Conservation (phyloP, 78 protist genomes). For the Cyanophora paradoxa region DNA sequence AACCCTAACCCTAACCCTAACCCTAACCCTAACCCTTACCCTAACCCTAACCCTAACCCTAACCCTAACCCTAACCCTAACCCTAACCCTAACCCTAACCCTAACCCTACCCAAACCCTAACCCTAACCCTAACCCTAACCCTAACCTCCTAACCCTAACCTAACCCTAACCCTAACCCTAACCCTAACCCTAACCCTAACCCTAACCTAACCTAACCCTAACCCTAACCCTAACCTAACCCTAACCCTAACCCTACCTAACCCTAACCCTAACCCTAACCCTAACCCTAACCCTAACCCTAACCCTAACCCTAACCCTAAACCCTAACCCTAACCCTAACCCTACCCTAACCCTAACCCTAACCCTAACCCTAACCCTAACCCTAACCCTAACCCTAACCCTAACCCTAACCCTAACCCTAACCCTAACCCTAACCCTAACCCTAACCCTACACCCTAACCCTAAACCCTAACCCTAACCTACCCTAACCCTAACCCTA, state of each 20-base stretch:
- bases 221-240: neutral
- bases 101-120: neutral
- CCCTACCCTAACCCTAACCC: no score
- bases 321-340: neutral
- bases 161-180: neutral
- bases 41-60: slow-evolving; percentile 7
- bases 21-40: neutral
- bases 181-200: neutral
- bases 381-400: neutral
- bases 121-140: slow-evolving; percentile 1
- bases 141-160: no score
- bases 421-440: slow-evolving; percentile 10
- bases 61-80: slow-evolving; percentile 10
- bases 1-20: neutral
- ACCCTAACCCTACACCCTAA: neutral
- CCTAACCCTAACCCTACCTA: neutral
- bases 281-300: neutral
- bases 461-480: neutral
- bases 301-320: neutral
- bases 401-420: slow-evolving; percentile 8
- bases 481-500: neutral
- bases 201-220: no score
- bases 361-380: neutral
- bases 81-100: slow-evolving; percentile 1
- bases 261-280: neutral